These are phyloP conservation scores for Penicillium manginii DNA, from an alignment of 495 filamentous ascomycete genomes.

Conservation along the genomic window DNA sequence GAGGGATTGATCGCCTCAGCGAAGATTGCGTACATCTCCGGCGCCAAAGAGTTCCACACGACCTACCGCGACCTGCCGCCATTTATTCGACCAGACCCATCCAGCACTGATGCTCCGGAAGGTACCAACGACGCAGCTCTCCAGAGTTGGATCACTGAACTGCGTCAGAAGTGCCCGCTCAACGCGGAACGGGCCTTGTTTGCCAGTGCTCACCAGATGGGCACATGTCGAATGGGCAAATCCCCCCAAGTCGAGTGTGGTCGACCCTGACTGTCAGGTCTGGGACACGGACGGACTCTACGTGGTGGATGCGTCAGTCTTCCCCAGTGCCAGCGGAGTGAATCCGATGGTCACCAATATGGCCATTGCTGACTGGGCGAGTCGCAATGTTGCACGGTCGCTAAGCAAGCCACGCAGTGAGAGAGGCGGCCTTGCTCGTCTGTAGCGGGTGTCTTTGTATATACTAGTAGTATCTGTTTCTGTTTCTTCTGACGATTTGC, in stretches of 20 bases:
- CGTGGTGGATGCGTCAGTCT: constrained; percentile 85
- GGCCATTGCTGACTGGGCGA: constrained; percentile 67
- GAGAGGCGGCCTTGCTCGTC: constrained; percentile 22
- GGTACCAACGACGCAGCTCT: constrained; percentile 71
- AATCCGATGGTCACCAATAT: constrained; percentile 95
- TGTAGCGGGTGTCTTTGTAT: constrained; percentile 10
- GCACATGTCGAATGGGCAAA: constrained; percentile 78
- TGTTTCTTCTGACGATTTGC: not conserved
- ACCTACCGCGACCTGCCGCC: constrained; percentile 60
- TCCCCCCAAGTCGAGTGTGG: constrained; percentile 64
- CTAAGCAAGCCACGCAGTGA: constrained; percentile 26
- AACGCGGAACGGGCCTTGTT: constrained; percentile 50
- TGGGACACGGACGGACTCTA: constrained; percentile 78
- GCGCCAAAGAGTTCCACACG: constrained; percentile 77
- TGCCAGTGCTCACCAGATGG: constrained; percentile 88
- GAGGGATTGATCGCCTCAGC: constrained; percentile 72
- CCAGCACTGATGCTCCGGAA: constrained; percentile 36
- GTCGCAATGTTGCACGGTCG: constrained; percentile 38
- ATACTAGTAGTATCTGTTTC: not conserved
- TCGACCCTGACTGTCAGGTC: constrained; percentile 72
- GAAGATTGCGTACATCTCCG: constrained; percentile 75
- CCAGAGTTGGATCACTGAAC: constrained; percentile 65
- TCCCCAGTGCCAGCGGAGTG: constrained; percentile 87
- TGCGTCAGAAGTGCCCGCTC: constrained; percentile 60
- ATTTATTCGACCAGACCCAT: constrained; percentile 61